Evolutionary conservation across 768 basidiomycete genomes (phyloP).

Genomic region (Cystofilobasidium bisporidii): DNA sequence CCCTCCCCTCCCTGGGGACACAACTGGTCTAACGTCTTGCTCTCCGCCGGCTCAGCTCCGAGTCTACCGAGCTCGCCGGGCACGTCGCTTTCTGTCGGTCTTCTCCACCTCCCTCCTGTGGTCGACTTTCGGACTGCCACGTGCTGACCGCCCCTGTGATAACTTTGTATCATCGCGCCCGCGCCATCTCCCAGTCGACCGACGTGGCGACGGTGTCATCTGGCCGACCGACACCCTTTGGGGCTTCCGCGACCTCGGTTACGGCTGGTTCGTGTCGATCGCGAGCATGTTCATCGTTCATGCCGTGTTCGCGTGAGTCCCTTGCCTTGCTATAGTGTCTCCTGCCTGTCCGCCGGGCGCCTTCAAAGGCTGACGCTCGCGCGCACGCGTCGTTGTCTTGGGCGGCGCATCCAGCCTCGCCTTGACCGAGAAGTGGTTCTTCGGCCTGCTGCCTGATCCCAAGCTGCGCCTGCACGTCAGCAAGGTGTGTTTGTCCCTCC

Average conservation of each 20-base stretch:
- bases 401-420: neutral
- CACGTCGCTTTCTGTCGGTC: slow-evolving; percentile 13
- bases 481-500: slow-evolving; percentile 22
- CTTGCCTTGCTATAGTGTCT: slow-evolving; percentile 6
- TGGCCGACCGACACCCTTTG: slow-evolving; percentile 46
- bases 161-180: too few species aligned
- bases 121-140: neutral
- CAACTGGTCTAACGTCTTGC: neutral
- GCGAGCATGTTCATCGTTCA: slow-evolving; percentile 41
- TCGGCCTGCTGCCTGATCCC: slow-evolving; percentile 1
- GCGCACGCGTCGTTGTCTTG: too few species aligned
- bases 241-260: slow-evolving; percentile 44
- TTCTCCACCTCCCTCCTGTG: neutral
- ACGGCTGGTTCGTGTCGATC: slow-evolving; percentile 42
- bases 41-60: neutral
- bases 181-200: slow-evolving; percentile 35
- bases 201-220: slow-evolving; percentile 44
- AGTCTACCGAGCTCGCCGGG: neutral
- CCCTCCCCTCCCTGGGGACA: too few species aligned
- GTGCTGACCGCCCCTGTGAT: neutral
- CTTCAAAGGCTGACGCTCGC: too few species aligned
- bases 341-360: too few species aligned
- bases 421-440: neutral
- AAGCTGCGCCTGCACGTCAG: slow-evolving; percentile 32
- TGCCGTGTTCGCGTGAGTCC: slow-evolving; percentile 38